Percentiles rank a stretch among this genome's conserved stretches.
Conservation (phyloP, 2,329 filamentous ascomycete species). For the Xylariaceae sp. region DNA sequence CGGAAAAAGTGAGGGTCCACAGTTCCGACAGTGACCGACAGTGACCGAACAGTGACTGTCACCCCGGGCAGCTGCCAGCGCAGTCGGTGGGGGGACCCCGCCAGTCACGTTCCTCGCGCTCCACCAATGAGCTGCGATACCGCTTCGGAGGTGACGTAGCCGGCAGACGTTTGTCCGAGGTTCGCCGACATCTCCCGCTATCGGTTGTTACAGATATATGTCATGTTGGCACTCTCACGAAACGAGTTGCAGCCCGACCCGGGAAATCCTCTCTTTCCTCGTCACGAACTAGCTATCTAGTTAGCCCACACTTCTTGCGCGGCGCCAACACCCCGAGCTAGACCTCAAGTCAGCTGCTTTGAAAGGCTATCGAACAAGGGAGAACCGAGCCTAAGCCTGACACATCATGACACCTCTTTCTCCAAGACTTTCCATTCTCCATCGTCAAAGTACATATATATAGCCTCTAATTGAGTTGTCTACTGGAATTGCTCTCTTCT, state of each 20-base stretch:
- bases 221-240: conserved; percentile 2
- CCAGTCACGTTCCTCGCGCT: no score
- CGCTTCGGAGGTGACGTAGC: conserved; percentile 23
- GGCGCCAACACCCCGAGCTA: conserved; percentile 17
- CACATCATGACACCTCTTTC: not conserved
- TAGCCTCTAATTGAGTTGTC: not conserved
- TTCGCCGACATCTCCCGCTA: conserved; percentile 32
- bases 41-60: conserved; percentile 1
- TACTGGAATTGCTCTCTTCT: not conserved
- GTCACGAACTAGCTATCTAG: conserved; percentile 14
- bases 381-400: not conserved
- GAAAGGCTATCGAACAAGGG: not conserved
- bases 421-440: not conserved
- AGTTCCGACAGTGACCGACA: not conserved
- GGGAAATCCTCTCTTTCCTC: conserved; percentile 35
- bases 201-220: conserved; percentile 22
- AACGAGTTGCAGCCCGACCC: conserved; percentile 26
- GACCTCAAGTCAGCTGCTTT: not conserved
- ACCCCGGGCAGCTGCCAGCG: not conserved
- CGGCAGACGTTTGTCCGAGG: conserved; percentile 19
- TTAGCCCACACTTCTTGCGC: not conserved
- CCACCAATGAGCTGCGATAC: no score
- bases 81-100: not conserved
- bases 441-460: not conserved
- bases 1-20: not conserved